Conservation (phyloP, 2,329 filamentous ascomycete genomes). For the Ophiocordyceps sinensis region DNA sequence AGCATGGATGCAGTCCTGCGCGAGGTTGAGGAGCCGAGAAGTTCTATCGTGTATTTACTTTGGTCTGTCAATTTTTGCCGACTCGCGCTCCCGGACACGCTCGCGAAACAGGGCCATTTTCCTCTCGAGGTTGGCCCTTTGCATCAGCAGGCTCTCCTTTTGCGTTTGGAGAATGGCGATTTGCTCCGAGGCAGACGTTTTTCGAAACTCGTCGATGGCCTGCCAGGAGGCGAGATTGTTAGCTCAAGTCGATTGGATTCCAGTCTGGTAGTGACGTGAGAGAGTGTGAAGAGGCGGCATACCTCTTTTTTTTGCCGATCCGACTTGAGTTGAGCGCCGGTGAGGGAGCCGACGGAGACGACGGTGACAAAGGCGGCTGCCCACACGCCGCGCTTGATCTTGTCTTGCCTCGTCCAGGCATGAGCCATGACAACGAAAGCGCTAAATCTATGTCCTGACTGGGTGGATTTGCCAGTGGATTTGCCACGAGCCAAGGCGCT, state of each 20-base stretch:
- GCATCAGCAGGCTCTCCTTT: conserved; percentile 21
- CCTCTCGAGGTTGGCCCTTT: conserved; percentile 23
- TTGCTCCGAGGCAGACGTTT: conserved; percentile 26
- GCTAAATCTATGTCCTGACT: background rate
- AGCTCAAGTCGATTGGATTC: background rate
- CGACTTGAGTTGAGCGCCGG: conserved; percentile 34
- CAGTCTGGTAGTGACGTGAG: background rate
- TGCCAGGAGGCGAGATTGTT: conserved; percentile 2
- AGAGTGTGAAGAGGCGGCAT: background rate
- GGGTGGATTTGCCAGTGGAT: background rate
- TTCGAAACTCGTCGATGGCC: conserved; percentile 22
- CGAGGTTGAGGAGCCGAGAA: too few species aligned
- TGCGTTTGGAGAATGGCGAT: conserved; percentile 29
- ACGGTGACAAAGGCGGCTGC: conserved; percentile 32
- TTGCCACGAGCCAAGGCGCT: background rate
- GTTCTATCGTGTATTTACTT: too few species aligned
- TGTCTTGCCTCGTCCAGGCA: conserved; percentile 17
- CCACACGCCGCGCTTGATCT: conserved; percentile 18
- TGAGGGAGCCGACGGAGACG: conserved; percentile 30
- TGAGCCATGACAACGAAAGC: conserved; percentile 1
- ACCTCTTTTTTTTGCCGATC: conserved; percentile 32
- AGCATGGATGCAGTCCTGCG: too few species aligned
- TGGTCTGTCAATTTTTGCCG: conserved; percentile 7
- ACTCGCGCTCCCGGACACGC: conserved; percentile 22
- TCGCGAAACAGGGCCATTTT: conserved; percentile 26